These are phyloP conservation scores for Pneumocystis wakefieldiae DNA, from an alignment of 1,139 yeast genomes.

Conservation along the genomic window DNA sequence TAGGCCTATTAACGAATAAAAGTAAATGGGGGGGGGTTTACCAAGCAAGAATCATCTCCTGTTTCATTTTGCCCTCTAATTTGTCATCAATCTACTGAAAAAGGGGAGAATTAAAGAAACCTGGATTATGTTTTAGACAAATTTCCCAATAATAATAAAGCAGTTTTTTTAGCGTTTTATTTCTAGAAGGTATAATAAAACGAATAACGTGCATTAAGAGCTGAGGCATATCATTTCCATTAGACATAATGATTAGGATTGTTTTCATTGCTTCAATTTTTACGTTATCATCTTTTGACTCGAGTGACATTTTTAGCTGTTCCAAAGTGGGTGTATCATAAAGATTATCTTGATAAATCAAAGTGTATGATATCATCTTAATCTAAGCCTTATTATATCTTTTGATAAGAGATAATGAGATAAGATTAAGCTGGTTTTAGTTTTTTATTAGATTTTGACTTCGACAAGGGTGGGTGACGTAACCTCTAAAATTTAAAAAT, in stretches of 20 bases:
- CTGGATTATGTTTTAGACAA: slow-evolving; percentile 72
- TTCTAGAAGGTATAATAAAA: slow-evolving; percentile 89
- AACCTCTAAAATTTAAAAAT: neutral
- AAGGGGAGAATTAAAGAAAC: neutral
- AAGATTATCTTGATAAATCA: neutral
- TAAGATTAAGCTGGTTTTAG: neutral
- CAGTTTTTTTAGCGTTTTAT: slow-evolving; percentile 80
- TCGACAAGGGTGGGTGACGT: neutral
- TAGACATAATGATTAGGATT: slow-evolving; percentile 71
- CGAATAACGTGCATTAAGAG: slow-evolving; percentile 92
- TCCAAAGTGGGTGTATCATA: slow-evolving; percentile 30
- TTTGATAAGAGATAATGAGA: neutral
- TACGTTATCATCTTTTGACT: slow-evolving; percentile 77
- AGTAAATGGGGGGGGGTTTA: neutral
- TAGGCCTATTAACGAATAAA: neutral
- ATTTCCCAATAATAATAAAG: slow-evolving; percentile 96
- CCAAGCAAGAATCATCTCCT: slow-evolving; percentile 96
- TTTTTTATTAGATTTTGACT: neutral
- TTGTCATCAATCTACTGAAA: neutral
- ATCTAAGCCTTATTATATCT: neutral
- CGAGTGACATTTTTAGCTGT: slow-evolving; percentile 68
- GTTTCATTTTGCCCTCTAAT: slow-evolving; percentile 72
- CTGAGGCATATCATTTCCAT: slow-evolving; percentile 79
- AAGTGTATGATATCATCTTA: neutral
- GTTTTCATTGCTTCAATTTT: slow-evolving; percentile 84